Conservation (phyloP, 169 alveolate species). For the Cryptosporidium sp. region DNA sequence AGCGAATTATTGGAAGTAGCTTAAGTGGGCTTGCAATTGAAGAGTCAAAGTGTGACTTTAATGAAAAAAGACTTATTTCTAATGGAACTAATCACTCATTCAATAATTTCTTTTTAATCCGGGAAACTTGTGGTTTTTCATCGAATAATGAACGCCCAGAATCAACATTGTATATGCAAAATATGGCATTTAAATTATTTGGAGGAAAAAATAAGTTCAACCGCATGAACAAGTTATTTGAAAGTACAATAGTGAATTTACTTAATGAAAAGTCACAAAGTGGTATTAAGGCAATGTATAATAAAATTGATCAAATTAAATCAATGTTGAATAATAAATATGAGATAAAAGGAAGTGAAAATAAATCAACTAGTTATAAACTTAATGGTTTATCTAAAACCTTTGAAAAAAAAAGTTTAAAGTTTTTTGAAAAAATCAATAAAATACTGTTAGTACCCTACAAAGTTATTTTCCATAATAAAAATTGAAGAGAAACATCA, state of each 20-base stretch:
- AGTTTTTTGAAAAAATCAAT: neutral
- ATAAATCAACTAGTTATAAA: neutral
- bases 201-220: neutral
- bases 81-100: constrained; percentile 36
- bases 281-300: constrained; percentile 40
- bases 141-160: neutral
- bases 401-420: neutral
- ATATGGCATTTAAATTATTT: neutral
- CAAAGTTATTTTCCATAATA: neutral
- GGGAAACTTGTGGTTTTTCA: constrained; percentile 7
- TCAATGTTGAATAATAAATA: neutral
- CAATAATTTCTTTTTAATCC: neutral
- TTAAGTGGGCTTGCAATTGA: constrained; percentile 24
- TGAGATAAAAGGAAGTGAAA: neutral
- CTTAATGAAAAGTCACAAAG: constrained; percentile 19
- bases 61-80: neutral
- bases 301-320: neutral
- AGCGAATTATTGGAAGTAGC: constrained; percentile 27
- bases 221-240: constrained; percentile 3
- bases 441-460: neutral
- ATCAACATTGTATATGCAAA: constrained; percentile 25
- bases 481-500: neutral
- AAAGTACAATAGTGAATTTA: neutral
- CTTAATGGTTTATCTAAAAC: neutral
- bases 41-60: constrained; percentile 14